A percentile compares a stretch with the other conserved stretches of the same genome.
These are phyloP conservation scores for Achlya hypogyna DNA, from an alignment of 352 stramenopile genomes.

Conservation along the genomic window DNA sequence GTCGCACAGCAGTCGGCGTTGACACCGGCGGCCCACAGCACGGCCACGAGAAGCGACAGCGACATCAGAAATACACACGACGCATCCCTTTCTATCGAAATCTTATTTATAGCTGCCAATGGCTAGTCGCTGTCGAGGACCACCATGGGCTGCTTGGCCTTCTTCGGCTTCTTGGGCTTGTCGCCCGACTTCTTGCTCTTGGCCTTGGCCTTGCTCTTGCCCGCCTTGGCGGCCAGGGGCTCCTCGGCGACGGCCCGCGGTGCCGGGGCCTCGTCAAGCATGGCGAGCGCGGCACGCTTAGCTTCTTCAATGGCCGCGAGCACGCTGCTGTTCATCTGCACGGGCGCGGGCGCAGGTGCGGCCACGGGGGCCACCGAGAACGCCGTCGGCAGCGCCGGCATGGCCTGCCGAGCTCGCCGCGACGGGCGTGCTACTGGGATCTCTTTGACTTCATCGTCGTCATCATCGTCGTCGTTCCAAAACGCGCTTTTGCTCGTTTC, in stretches of 20 bases:
- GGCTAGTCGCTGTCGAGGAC: slow-evolving; percentile 12
- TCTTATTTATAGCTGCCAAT: too few species aligned
- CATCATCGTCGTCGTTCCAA: slow-evolving; percentile 29
- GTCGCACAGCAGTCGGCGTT: slow-evolving; percentile 8
- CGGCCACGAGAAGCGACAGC: not conserved
- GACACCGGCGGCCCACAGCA: not conserved
- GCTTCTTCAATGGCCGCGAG: slow-evolving; percentile 60
- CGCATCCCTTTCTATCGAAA: too few species aligned
- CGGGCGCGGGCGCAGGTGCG: not conserved
- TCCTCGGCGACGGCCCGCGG: not conserved
- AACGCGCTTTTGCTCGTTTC: not conserved
- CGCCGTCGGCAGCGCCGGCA: slow-evolving; percentile 18
- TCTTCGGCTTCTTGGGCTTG: not conserved
- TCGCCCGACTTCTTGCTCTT: slow-evolving; percentile 1
- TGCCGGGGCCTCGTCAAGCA: slow-evolving; percentile 27
- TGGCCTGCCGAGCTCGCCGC: slow-evolving; percentile 14
- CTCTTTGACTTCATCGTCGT: slow-evolving; percentile 30
- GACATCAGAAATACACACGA: slow-evolving; percentile 1
- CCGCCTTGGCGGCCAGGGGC: not conserved
- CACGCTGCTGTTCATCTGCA: slow-evolving; percentile 29
- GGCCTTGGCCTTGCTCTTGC: not conserved
- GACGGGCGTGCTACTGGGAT: slow-evolving; percentile 28
- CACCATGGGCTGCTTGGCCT: slow-evolving; percentile 1
- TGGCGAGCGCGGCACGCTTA: slow-evolving; percentile 50
- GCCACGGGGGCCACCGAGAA: not conserved